Evolutionary conservation across 345 rosid genomes (phyloP), one percentile per base, ranked within the genome.

Genomic region (Cardiospermum halicacabum): DNA sequence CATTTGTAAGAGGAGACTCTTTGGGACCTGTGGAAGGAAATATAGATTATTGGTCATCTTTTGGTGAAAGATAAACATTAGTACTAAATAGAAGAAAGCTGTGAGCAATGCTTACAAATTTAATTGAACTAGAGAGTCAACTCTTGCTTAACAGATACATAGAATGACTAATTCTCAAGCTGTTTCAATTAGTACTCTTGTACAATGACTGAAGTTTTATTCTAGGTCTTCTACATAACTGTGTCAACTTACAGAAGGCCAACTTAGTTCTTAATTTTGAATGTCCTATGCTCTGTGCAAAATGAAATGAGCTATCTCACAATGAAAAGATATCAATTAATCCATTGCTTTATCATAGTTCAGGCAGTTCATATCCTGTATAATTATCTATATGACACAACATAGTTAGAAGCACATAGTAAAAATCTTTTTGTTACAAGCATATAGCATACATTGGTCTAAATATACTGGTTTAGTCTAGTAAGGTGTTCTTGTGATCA

Each of bases 1-100:
- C 22, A 69, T 61, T 70, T 80, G 79, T 37, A 82, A 60, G 48
- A 86, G 82, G 75, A 86, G 77, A 11, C 60, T 69, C 79, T 37
- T 77, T 2, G 92, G 89, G 13, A 83, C 84, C 89, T 82, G 70
- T 30, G 11, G 62, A 63, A 43, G 11, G 62, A 63, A 43, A 47
- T 42, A 65, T 24, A 21, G 47, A 36, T 60, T 15, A 55, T n/a
- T n/a, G n/a, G 31, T 40, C 24, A 11, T 48, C 15, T 42, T 37
- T n/a, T 37, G 24, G 24, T 22, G 22, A 37, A 15, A 11, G 57
- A 26, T 37, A 19, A 15, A 16, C 28, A 40, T n/a, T 13, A 8
- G 60, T 16, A 31, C 61, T 51, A 4, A 53, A 56, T 9, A 61
- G 16, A 19, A 1, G 4, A 4, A 28, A 18, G 18, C 5, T 30